A percentile compares a stretch with the other conserved stretches of the same genome.
Evolutionary conservation across 768 basidiomycete genomes (phyloP).

Genomic region (button mushroom (Agaricus bisporus)): DNA sequence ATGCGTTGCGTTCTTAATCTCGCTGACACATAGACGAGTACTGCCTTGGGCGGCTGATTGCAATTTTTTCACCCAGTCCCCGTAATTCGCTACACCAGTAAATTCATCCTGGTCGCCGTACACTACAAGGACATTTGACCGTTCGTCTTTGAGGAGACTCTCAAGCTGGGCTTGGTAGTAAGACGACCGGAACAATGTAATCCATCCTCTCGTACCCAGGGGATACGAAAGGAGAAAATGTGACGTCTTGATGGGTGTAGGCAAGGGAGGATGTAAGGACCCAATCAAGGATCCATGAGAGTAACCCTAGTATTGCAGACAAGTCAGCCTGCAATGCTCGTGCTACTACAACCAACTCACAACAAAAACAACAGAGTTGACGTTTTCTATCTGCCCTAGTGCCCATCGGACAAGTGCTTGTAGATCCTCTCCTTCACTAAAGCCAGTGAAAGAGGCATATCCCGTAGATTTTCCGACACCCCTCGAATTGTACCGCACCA

Average conservation of each 20-base stretch:
- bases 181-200: conserved; percentile 62
- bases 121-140: conserved; percentile 52
- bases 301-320: conserved; percentile 56
- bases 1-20: conserved; percentile 50
- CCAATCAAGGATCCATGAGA: conserved; percentile 75
- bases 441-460: conserved; percentile 67
- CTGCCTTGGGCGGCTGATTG: conserved; percentile 12
- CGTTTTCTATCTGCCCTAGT: conserved; percentile 31
- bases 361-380: conserved; percentile 50
- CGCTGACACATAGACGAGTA: conserved; percentile 24
- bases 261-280: conserved; percentile 55
- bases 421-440: conserved; percentile 65
- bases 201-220: conserved; percentile 53
- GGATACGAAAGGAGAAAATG: conserved; percentile 78
- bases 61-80: conserved; percentile 45
- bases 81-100: conserved; percentile 49
- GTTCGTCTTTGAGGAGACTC: conserved; percentile 38
- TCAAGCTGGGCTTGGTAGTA: conserved; percentile 49
- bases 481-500: conserved; percentile 71
- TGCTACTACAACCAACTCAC: conserved; percentile 31
- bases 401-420: conserved; percentile 56
- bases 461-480: conserved; percentile 73
- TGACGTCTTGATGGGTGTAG: conserved; percentile 43
- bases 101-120: conserved; percentile 72
- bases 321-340: too few relatives aligned